phyloP scores from a whole-genome alignment of 73 alveolate species.

The Paramecium biaurelia region DNA sequence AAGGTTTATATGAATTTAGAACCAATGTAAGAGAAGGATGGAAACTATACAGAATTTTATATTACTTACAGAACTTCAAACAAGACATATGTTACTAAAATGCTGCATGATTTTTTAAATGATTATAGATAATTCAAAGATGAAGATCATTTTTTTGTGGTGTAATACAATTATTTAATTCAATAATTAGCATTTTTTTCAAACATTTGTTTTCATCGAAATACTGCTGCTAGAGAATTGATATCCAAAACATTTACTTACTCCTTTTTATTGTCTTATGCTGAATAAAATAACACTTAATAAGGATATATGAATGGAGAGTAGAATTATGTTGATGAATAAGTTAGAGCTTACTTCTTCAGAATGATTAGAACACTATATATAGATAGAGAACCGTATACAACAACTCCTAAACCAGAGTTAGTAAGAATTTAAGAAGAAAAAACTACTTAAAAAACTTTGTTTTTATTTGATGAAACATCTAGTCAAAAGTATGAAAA shows the following conservation, averaged over 20 bases:
- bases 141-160: background rate
- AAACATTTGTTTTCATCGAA: slow-evolving; percentile 42
- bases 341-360: slow-evolving; percentile 55
- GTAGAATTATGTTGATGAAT: background rate
- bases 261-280: background rate
- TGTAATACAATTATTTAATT: background rate
- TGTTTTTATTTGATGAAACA: slow-evolving; percentile 23
- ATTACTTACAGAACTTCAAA: background rate
- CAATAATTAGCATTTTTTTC: background rate
- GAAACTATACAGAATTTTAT: background rate
- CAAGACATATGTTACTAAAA: background rate
- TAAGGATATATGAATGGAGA: background rate
- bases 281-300: background rate
- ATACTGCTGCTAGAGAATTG: background rate
- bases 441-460: background rate
- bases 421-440: slow-evolving; percentile 49
- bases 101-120: background rate
- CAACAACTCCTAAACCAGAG: slow-evolving; percentile 59
- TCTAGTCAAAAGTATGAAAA: background rate
- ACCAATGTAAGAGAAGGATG: background rate
- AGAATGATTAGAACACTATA: slow-evolving; percentile 48
- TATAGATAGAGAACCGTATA: slow-evolving; percentile 58
- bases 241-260: background rate
- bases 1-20: background rate
- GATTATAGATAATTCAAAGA: background rate